Evolutionary conservation across 768 basidiomycete genomes (phyloP), one percentile per base, ranked within the genome.

Genomic region (Calocera viscosa): DNA sequence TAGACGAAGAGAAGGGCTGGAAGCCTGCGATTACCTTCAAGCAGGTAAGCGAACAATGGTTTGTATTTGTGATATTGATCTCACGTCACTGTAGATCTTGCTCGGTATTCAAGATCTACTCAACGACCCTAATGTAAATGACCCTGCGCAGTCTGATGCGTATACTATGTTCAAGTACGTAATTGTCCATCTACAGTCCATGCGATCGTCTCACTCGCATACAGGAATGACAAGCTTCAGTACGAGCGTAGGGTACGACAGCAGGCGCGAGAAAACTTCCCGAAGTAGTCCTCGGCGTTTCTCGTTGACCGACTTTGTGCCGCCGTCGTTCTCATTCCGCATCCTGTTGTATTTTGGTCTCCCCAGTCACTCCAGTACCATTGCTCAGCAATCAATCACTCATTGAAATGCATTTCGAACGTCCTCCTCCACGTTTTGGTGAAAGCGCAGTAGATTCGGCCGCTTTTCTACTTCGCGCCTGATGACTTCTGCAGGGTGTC

Each of bases 1-100:
- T 99, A 65, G 95, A 98, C 73, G 96, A 99, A 75, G 96, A 99
- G 78, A 98, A 99, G 76, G 88, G 88, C 1, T 99, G 96, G 96
- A 97, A 97, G 75, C 94, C 96, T 28, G 91, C 94, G 7, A 97
- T 99, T 72, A 98, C 96, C 1, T 94, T 99, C 78, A 99, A 98
- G 77, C 96, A 98, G 83, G 95, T 90, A 28, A 67, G 77, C 40
- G 78, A 70, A 35, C 66, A 53, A 39, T 38, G 2, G 53, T 34
- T 63, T 64, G 7, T 35, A 0, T 1, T 41, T 34, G 40, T 34
- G 38, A n/a, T 32, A 28, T 17, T 12, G 22, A 10, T 11, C 30
- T 43, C 24, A 49, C 41, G 12, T 53, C 17, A 16, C 67, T 19
- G 17, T 72, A 99, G 96, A 94, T 99, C 71, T 79, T 96, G 30